phyloP scores from a whole-genome alignment of 2,329 filamentous ascomycete species.

The Diaporthe eres region DNA sequence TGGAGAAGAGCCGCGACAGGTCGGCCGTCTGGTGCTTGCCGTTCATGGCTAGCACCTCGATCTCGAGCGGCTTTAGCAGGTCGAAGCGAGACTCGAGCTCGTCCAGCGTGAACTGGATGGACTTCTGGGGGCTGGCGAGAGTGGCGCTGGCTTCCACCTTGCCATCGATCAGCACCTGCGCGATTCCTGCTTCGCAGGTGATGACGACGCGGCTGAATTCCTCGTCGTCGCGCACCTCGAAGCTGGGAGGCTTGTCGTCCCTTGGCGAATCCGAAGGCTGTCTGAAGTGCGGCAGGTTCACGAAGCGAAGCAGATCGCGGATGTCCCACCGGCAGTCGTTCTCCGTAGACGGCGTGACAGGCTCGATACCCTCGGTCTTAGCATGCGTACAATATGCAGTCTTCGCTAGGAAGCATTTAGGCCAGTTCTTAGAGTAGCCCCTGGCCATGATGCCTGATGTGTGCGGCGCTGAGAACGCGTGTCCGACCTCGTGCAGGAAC shows the following conservation, averaged over 20 bases:
- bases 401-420: constrained; percentile 56
- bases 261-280: constrained; percentile 70
- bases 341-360: constrained; percentile 56
- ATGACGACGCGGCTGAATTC: constrained; percentile 44
- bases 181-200: constrained; percentile 44
- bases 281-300: constrained; percentile 77
- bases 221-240: constrained; percentile 13
- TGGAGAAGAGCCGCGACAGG: constrained; percentile 52
- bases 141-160: background rate
- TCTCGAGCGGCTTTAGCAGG: constrained; percentile 47
- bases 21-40: constrained; percentile 54
- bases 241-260: constrained; percentile 40
- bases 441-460: constrained; percentile 76
- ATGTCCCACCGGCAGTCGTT: constrained; percentile 79
- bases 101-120: constrained; percentile 7
- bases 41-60: constrained; percentile 57
- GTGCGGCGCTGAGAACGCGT: constrained; percentile 78
- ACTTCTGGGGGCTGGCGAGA: background rate
- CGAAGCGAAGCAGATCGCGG: constrained; percentile 76
- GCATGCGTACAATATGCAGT: constrained; percentile 41
- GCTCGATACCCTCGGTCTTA: constrained; percentile 1
- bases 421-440: constrained; percentile 59
- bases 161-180: constrained; percentile 42
- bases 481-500: constrained; percentile 79
- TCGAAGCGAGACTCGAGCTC: constrained; percentile 52